Percentiles rank a stretch among this genome's conserved stretches.
phyloP scores from a whole-genome alignment of 495 filamentous ascomycete genomes.

The Lophiostoma macrostomum region DNA sequence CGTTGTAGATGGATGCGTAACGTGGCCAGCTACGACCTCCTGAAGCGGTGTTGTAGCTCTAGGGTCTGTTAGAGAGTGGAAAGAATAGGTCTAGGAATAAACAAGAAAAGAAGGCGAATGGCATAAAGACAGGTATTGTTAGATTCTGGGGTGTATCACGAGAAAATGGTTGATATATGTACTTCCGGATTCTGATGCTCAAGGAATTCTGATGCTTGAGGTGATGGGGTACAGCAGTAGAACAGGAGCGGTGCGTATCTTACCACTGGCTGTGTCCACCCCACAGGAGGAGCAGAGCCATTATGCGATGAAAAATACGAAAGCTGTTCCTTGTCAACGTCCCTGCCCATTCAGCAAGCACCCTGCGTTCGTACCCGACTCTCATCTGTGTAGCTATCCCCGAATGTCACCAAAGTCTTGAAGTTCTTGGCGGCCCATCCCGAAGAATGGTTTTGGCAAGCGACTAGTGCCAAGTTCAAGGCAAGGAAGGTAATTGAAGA shows the following conservation, averaged over 20 bases:
- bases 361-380: no score
- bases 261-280: slow-evolving; percentile 49
- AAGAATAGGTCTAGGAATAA: slow-evolving; percentile 27
- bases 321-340: no score
- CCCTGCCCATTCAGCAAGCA: no score
- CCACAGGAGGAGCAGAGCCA: slow-evolving; percentile 59
- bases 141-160: no score
- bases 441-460: background rate
- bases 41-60: slow-evolving; percentile 49
- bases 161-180: background rate
- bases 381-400: slow-evolving; percentile 76
- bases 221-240: background rate
- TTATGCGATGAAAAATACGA: slow-evolving; percentile 60
- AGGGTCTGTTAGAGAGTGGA: slow-evolving; percentile 30
- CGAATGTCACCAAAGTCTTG: slow-evolving; percentile 58
- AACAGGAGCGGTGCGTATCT: background rate
- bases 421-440: slow-evolving; percentile 46
- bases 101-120: no score
- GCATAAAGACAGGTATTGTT: no score
- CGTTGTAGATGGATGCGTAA: slow-evolving; percentile 55
- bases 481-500: slow-evolving; percentile 15
- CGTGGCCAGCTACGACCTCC: slow-evolving; percentile 69
- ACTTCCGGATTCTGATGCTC: background rate
- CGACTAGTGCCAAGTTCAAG: slow-evolving; percentile 18
- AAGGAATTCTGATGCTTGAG: background rate